These are phyloP conservation scores for Pleoardoris graminearum DNA, from an alignment of 2,329 filamentous ascomycete species.

Conservation along the genomic window DNA sequence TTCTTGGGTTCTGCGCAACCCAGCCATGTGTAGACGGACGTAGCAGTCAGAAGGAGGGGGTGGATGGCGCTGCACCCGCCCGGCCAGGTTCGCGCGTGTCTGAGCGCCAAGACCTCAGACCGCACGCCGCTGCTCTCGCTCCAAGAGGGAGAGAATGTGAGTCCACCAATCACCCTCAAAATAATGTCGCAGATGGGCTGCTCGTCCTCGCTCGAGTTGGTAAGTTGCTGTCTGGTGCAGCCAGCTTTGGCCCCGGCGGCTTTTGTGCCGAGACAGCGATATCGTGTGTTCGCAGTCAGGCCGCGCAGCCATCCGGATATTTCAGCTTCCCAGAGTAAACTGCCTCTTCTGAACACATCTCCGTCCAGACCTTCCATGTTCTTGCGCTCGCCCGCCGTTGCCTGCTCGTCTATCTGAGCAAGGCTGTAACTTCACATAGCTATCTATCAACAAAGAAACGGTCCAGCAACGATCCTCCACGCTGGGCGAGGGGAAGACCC, in stretches of 20 bases:
- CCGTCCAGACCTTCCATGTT: not conserved
- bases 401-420: conserved; percentile 2
- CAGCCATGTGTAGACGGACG: conserved; percentile 50
- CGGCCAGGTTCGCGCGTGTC: conserved; percentile 41
- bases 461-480: not conserved
- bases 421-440: conserved; percentile 10
- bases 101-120: conserved; percentile 40
- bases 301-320: not conserved
- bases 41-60: conserved; percentile 41
- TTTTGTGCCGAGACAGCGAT: conserved; percentile 31
- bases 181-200: conserved; percentile 23
- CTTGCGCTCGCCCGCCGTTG: not conserved
- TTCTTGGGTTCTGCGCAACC: conserved; percentile 47
- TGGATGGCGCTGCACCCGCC: conserved; percentile 38
- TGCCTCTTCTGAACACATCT: conserved; percentile 9
- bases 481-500: too few species aligned
- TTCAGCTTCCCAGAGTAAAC: conserved; percentile 8
- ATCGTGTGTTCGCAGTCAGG: conserved; percentile 18
- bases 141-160: conserved; percentile 15
- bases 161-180: conserved; percentile 9
- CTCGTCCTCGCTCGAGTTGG: conserved; percentile 23
- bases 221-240: conserved; percentile 27
- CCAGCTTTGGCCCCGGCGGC: conserved; percentile 24
- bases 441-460: conserved; percentile 13
- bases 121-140: too few species aligned